These are phyloP conservation scores for Nitzschia inconspicua DNA, from an alignment of 108 stramenopile genomes.

Conservation along the genomic window DNA sequence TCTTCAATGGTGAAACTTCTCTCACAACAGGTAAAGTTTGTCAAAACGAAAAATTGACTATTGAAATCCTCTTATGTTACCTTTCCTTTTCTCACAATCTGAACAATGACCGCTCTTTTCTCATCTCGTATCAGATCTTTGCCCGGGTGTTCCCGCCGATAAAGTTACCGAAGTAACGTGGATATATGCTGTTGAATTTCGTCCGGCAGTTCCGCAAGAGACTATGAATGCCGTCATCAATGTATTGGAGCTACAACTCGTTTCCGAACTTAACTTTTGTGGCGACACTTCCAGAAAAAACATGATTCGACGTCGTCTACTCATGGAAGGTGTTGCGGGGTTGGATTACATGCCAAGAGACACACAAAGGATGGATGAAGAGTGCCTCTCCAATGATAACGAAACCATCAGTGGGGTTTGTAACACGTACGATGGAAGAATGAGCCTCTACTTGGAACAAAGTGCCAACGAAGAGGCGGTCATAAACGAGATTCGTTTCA, in stretches of 20 bases:
- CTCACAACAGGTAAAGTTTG: neutral
- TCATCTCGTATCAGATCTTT: constrained; percentile 23
- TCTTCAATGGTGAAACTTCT: neutral
- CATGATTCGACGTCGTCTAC: neutral
- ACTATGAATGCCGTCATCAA: neutral
- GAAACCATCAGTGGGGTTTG: constrained; percentile 1
- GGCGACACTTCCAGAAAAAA: too few relatives aligned
- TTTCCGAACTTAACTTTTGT: neutral
- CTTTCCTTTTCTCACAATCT: neutral
- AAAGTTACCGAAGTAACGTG: constrained; percentile 3
- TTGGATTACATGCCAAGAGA: constrained; percentile 26
- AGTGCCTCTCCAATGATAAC: neutral
- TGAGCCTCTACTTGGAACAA: constrained; percentile 15
- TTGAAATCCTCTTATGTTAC: neutral
- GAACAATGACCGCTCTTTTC: too few relatives aligned
- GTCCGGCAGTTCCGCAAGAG: neutral
- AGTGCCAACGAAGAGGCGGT: constrained; percentile 10
- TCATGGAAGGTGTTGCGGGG: constrained; percentile 19
- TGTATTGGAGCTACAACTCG: constrained; percentile 4
- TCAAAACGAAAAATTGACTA: neutral
- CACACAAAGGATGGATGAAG: neutral
- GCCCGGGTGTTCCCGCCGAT: constrained; percentile 13
- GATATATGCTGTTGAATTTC: constrained; percentile 25
- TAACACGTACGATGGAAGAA: constrained; percentile 12
- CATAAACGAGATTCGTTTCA: constrained; percentile 3